phyloP scores from a whole-genome alignment of 2,329 filamentous ascomycete species.

The Hortaea werneckii region DNA sequence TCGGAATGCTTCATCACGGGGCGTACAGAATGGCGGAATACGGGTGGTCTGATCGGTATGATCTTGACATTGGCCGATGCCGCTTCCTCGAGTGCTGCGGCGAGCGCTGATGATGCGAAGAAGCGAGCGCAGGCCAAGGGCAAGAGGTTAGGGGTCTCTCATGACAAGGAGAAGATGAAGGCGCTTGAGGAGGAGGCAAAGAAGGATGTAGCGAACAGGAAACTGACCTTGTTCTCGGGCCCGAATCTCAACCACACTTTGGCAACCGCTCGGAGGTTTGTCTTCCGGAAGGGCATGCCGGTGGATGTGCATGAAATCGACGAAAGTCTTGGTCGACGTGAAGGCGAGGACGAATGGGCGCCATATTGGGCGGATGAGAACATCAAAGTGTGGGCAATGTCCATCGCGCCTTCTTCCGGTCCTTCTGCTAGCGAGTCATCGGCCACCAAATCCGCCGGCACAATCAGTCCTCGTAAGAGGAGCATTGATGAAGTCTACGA shows the following conservation, averaged over 20 bases:
- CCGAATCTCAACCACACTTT: conserved; percentile 71
- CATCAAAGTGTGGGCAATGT: conserved; percentile 77
- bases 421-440: background rate
- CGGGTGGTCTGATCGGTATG: conserved; percentile 75
- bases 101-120: conserved; percentile 35
- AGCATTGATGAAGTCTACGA: conserved; percentile 26
- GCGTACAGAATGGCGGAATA: conserved; percentile 60
- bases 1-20: conserved; percentile 78
- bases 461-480: conserved; percentile 24
- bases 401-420: conserved; percentile 34
- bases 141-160: conserved; percentile 21
- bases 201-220: conserved; percentile 25
- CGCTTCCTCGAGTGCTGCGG: conserved; percentile 37
- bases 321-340: conserved; percentile 17
- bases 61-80: conserved; percentile 73
- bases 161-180: conserved; percentile 15
- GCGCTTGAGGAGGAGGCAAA: conserved; percentile 21
- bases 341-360: conserved; percentile 22
- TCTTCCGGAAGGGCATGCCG: conserved; percentile 74
- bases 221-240: conserved; percentile 63
- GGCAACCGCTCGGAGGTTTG: conserved; percentile 73
- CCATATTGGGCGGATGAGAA: conserved; percentile 68
- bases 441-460: background rate
- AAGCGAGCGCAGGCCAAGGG: conserved; percentile 20
- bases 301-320: conserved; percentile 60